Conservation (phyloP, 192 early-diverging fungal genomes). For the Mortierella alpina region DNA sequence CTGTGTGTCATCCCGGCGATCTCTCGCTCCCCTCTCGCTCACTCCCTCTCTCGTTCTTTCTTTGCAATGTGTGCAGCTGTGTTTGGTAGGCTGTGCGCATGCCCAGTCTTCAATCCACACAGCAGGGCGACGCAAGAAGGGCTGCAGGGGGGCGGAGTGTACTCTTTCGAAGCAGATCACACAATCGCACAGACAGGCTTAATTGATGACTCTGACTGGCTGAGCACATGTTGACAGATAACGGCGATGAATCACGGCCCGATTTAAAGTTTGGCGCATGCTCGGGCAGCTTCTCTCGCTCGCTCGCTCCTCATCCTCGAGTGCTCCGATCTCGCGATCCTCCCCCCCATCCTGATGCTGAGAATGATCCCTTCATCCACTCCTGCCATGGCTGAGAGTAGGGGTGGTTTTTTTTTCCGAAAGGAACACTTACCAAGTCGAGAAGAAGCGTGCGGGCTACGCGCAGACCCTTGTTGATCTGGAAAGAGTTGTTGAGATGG, state of each 20-base stretch:
- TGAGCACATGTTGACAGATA: too few relatives aligned
- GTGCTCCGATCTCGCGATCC: neutral
- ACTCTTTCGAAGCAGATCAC: too few relatives aligned
- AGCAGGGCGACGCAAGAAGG: too few relatives aligned
- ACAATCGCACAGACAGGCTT: too few relatives aligned
- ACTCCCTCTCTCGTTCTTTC: neutral
- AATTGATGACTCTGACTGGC: too few relatives aligned
- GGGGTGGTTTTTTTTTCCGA: too few relatives aligned
- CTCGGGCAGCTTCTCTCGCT: neutral
- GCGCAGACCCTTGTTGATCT: slow-evolving; percentile 87
- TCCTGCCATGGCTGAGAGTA: neutral
- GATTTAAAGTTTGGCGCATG: slow-evolving; percentile 31
- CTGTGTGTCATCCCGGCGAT: neutral
- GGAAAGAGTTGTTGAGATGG: slow-evolving; percentile 75
- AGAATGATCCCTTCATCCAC: neutral
- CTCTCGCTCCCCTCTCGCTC: neutral
- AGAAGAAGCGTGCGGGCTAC: slow-evolving; percentile 77
- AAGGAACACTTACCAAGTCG: slow-evolving; percentile 63
- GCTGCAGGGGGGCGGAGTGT: too few relatives aligned
- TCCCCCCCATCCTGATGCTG: neutral
- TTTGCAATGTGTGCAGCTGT: neutral
- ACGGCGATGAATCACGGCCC: neutral
- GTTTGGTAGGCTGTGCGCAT: too few relatives aligned
- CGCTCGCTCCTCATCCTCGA: too few relatives aligned
- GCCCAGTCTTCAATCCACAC: too few relatives aligned